Evolutionary conservation across 345 rosid genomes (phyloP), one percentile per base, ranked within the genome.

Genomic region (Eucalyptus albens): DNA sequence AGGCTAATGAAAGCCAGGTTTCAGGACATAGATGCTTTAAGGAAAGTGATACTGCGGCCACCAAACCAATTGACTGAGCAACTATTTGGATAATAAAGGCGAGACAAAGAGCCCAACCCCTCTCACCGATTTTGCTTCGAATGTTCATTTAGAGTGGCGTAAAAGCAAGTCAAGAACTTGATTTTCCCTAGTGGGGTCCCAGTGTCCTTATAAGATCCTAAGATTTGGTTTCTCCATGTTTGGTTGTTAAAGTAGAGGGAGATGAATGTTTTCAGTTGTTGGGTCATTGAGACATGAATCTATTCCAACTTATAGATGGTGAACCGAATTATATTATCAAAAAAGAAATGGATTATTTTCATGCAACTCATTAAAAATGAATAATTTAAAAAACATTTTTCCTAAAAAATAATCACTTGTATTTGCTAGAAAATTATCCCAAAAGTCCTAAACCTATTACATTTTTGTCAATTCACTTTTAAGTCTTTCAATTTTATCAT

Each of bases 361-460:
- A 40, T 77, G 27, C 16, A 37, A 22, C 24, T 37, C 27, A 40
- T 37, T 4, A 40, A 62, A 27, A 62, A 53, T 53, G 11, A 53
- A 53, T 53, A 53, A 53, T 53, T 53, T 53, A 0, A 53, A 53
- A 53, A 53, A 53, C 21, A 53, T 21, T 53, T 53, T 53, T 53
- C 5, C 11, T 19, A 53, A 53, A 53, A 53, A 21, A 2, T 8
- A 53, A 53, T 53, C 26, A 53, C 59, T 53, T 53, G 59, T 53
- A 21, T 53, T 21, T 53, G 26, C 2, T 0, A 0, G 0, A 53
- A 53, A 53, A 21, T 8, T 53, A 2, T 53, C 0, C 5, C 3
- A 53, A 19, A 8, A 53, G 1, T 19, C 10, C 0, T 8, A 19
- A 8, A 53, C 5, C 0, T 19, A 19, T 8, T 53, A 53, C 1